Evolutionary conservation across 2,329 filamentous ascomycete genomes (phyloP), one percentile per base, ranked within the genome.

Genomic region (Sclerotinia sclerotiorum): DNA sequence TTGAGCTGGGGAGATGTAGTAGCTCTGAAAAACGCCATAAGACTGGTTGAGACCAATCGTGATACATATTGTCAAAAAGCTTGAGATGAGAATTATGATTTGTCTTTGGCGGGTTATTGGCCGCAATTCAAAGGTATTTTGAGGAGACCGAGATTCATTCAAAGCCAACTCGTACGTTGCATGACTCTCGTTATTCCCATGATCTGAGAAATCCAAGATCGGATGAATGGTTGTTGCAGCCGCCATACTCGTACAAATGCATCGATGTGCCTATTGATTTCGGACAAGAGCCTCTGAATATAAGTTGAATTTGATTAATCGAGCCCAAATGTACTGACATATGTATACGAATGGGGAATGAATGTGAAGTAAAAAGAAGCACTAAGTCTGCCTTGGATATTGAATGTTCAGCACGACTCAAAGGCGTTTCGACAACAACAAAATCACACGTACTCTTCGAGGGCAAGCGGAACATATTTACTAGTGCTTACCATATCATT

Each of bases 11-110:
- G 81, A 82, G 60, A 81, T 79, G 70, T 84, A 84, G 71, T 82
- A 83, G 60, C 81, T 77, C 70, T 84, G 82, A 65, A 84, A 84
- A 13, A 84, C 81, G 13, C 82, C 82, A 70, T 81, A 84, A 46
- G 78, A 79, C 68, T 84, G 82, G 70, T 84, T 84, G 68, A 84
- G 80, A 15, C 82, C 82, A 60, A 84, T 82, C 4, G 82, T 83
- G 29, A 84, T 77, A 60, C 79, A 79, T 48, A 83, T 82, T 52
- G 80, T 80, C 0, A 80, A 70, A 63, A 84, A 84, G 7, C 79
- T 79, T 0, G 81, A 81, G 24, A 79, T 69, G 19, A 84, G 76
- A 29, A 84, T 81, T 1, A 78, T 70, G 7, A 78, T 76, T 74
- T 84, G 82, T 58, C 81, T 80, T 68, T 77, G 71, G 15, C 66